phyloP scores from a whole-genome alignment of 441 rosid genomes.

The Adansonia gregorii region DNA sequence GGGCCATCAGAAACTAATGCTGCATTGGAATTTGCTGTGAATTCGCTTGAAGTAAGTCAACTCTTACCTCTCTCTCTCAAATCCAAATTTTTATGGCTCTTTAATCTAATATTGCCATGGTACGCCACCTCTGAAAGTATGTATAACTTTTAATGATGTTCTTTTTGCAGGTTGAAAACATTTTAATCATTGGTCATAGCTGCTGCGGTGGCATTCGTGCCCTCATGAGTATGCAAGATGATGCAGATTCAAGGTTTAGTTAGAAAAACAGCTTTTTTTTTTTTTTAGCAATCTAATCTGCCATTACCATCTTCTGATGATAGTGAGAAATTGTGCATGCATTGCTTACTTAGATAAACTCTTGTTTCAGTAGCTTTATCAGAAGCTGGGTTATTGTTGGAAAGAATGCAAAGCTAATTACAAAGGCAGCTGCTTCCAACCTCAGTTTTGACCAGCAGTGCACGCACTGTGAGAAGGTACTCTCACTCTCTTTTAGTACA shows the following conservation, averaged over 20 bases:
- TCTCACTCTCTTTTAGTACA: not conserved
- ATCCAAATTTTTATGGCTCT: not conserved
- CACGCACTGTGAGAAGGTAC: conserved; percentile 94
- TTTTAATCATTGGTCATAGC: conserved; percentile 90
- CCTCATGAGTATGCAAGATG: conserved; percentile 84
- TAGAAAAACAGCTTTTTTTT: not conserved
- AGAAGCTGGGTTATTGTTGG: conserved; percentile 77
- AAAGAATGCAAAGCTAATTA: conserved; percentile 66
- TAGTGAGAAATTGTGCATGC: not conserved
- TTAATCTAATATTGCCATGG: conserved; percentile 4
- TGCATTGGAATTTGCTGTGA: conserved; percentile 88
- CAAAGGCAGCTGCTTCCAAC: conserved; percentile 62
- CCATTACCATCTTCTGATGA: not conserved
- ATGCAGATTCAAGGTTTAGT: conserved; percentile 64
- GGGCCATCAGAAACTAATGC: conserved; percentile 95
- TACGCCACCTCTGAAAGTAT: not conserved
- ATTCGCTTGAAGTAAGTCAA: conserved; percentile 65
- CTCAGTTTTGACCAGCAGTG: conserved; percentile 86
- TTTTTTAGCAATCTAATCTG: not conserved
- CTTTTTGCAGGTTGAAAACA: conserved; percentile 78
- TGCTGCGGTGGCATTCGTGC: conserved; percentile 95
- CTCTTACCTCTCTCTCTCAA: not conserved
- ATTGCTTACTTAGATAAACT: conserved; percentile 11
- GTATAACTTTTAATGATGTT: not conserved
- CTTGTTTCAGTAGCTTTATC: conserved; percentile 44